These are phyloP conservation scores for Davidsoniella eucalypti DNA, from an alignment of 2,329 filamentous ascomycete genomes.

Conservation along the genomic window DNA sequence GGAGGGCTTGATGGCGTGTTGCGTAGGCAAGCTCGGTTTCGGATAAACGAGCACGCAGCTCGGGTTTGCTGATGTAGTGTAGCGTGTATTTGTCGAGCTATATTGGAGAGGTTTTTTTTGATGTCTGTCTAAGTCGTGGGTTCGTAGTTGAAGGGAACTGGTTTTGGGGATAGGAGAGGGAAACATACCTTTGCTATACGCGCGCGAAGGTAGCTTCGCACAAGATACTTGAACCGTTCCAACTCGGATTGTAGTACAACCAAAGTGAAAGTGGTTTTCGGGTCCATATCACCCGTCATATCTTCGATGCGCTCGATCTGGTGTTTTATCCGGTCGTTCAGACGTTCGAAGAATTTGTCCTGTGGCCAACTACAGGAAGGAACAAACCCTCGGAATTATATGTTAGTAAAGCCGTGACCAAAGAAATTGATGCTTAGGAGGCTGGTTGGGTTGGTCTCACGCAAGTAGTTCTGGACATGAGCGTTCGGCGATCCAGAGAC, in stretches of 20 bases:
- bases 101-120: too few species aligned
- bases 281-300: slow-evolving; percentile 72
- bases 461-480: slow-evolving; percentile 70
- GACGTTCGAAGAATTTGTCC: slow-evolving; percentile 61
- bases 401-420: background rate
- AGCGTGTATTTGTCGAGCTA: slow-evolving; percentile 64
- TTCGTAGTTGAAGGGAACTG: background rate
- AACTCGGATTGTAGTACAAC: slow-evolving; percentile 95
- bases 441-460: background rate
- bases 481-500: slow-evolving; percentile 85
- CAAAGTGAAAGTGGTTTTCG: slow-evolving; percentile 79
- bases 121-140: background rate
- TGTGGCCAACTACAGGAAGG: slow-evolving; percentile 35
- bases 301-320: slow-evolving; percentile 59
- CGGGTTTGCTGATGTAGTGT: slow-evolving; percentile 48
- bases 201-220: slow-evolving; percentile 66
- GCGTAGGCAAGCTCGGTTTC: slow-evolving; percentile 67
- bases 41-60: slow-evolving; percentile 48
- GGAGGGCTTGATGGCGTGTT: slow-evolving; percentile 64
- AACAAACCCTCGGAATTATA: slow-evolving; percentile 20
- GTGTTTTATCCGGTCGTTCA: slow-evolving; percentile 53
- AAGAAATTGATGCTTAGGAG: background rate
- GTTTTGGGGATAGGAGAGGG: background rate
- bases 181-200: slow-evolving; percentile 64
- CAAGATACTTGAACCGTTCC: slow-evolving; percentile 81